Conservation (phyloP, 768 basidiomycete genomes). For the Lactarius hatsudake region DNA sequence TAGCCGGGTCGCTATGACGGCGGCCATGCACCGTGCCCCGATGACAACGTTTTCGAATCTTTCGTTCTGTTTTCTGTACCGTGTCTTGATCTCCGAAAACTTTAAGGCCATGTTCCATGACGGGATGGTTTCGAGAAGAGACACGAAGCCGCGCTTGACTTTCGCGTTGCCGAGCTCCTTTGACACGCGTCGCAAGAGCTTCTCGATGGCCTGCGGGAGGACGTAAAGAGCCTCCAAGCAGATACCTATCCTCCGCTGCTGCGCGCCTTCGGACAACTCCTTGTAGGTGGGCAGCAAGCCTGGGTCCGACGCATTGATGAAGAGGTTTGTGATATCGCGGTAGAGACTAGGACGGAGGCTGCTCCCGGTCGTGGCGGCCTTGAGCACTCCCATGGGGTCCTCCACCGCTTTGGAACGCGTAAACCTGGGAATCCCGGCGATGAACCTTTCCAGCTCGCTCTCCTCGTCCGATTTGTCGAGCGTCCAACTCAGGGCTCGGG, state of each 20-base stretch:
- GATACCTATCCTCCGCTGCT: background rate
- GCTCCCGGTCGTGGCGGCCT: background rate
- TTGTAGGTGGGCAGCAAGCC: background rate
- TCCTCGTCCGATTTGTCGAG: constrained; percentile 14
- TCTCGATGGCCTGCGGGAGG: background rate
- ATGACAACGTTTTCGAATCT: background rate
- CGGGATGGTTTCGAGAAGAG: background rate
- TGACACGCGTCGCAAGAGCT: background rate
- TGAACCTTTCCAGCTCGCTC: constrained; percentile 6
- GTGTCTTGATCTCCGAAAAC: background rate
- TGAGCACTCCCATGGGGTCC: background rate
- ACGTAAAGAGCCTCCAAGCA: constrained; percentile 9
- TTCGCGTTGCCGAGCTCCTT: too few species aligned
- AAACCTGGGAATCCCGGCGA: constrained; percentile 15
- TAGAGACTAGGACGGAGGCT: background rate
- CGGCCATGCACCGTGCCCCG: constrained; percentile 10
- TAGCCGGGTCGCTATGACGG: background rate
- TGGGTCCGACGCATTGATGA: background rate
- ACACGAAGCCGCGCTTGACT: background rate
- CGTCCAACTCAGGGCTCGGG: constrained; percentile 11
- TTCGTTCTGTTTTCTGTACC: background rate
- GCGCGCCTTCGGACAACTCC: background rate
- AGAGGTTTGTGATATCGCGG: background rate
- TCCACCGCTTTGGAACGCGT: background rate
- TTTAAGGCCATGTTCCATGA: background rate